phyloP scores from a whole-genome alignment of 2,329 filamentous ascomycete genomes.

The Rutstroemia sydowiana region DNA sequence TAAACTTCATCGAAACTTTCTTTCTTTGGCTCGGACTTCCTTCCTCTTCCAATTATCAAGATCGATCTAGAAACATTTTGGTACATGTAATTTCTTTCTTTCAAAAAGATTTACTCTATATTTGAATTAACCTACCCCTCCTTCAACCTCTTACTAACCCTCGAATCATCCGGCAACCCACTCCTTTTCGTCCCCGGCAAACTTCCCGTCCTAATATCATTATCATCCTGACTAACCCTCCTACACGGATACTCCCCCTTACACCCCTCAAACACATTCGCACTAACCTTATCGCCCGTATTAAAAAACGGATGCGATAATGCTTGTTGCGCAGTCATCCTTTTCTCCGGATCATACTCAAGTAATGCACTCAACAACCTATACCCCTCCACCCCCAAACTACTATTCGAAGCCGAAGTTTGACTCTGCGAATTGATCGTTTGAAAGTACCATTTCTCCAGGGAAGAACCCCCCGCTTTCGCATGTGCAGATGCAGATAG shows the following conservation, averaged over 20 bases:
- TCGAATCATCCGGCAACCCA: constrained; percentile 72
- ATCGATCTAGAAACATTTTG: too few species aligned
- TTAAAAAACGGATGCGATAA: constrained; percentile 87
- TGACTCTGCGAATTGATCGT: constrained; percentile 54
- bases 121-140: too few species aligned
- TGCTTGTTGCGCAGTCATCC: constrained; percentile 80
- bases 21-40: too few species aligned
- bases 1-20: neutral
- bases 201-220: constrained; percentile 87
- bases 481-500: constrained; percentile 42
- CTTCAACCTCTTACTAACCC: constrained; percentile 56
- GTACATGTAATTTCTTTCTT: neutral
- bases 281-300: constrained; percentile 58
- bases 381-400: constrained; percentile 69
- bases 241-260: constrained; percentile 68
- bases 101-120: too few species aligned
- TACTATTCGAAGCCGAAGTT: constrained; percentile 40
- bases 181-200: constrained; percentile 82
- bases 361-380: constrained; percentile 74
- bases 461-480: constrained; percentile 32
- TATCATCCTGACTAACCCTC: constrained; percentile 88
- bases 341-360: constrained; percentile 86
- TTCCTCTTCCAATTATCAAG: too few species aligned
- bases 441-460: constrained; percentile 76
- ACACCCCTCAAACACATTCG: constrained; percentile 86